These are phyloP conservation scores for Boletus huronensis DNA, from an alignment of 768 basidiomycete genomes.

Conservation along the genomic window DNA sequence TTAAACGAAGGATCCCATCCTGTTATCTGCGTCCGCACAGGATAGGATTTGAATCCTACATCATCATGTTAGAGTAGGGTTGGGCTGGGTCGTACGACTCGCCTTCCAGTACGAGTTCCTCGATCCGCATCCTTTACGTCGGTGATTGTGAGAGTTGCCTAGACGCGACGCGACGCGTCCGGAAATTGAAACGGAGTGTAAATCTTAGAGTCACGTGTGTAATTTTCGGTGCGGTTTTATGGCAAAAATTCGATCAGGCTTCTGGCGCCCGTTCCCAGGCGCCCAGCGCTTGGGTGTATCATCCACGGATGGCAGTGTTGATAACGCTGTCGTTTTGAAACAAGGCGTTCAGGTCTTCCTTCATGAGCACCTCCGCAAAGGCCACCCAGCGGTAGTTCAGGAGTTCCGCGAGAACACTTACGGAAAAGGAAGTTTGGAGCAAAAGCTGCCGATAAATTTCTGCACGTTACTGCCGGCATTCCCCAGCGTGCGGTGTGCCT, in stretches of 20 bases:
- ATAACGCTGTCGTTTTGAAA: background rate
- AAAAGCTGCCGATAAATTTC: conserved; percentile 13
- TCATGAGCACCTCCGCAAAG: background rate
- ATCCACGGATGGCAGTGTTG: background rate
- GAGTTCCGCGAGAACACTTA: background rate
- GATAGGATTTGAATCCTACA: conserved; percentile 95
- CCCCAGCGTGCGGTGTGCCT: too few relatives aligned
- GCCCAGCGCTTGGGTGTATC: conserved; percentile 12
- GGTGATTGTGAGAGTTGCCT: background rate
- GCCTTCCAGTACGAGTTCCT: conserved; percentile 94
- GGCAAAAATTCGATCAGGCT: background rate
- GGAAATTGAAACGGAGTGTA: conserved; percentile 25
- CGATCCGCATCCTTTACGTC: conserved; percentile 73
- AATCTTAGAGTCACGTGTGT: conserved; percentile 18
- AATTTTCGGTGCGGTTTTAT: background rate
- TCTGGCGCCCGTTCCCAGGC: conserved; percentile 6
- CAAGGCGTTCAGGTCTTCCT: background rate
- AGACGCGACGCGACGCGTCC: conserved; percentile 34
- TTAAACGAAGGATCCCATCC: conserved; percentile 99
- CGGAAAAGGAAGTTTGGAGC: conserved; percentile 20
- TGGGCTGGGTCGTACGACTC: background rate
- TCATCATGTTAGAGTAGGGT: background rate
- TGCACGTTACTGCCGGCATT: conserved; percentile 7
- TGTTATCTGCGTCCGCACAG: conserved; percentile 90
- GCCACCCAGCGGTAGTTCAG: background rate